Percentiles rank a stretch among this genome's conserved stretches.
Evolutionary conservation across 2,329 filamentous ascomycete genomes (phyloP).

Genomic region (Ophiostoma tasmaniense): DNA sequence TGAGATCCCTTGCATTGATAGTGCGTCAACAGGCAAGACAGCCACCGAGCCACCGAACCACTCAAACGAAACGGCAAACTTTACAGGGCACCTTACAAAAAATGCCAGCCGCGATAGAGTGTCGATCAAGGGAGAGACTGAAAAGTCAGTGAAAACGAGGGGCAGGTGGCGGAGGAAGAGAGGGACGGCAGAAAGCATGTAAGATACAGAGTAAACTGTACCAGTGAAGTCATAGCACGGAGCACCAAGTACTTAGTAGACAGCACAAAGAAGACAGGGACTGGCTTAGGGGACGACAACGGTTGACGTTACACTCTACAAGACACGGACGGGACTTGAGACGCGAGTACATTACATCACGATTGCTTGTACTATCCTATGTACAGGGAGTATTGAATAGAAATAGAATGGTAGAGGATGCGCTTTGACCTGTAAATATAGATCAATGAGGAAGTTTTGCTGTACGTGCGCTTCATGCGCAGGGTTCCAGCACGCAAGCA

Average conservation of each 20-base stretch:
- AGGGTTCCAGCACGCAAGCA: neutral
- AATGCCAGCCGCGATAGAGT: neutral
- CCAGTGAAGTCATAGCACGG: neutral
- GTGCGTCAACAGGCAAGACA: neutral
- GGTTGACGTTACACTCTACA: neutral
- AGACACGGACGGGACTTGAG: slow-evolving; percentile 2
- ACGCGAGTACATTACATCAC: neutral
- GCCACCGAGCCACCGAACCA: neutral
- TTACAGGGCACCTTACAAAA: neutral
- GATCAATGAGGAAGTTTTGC: neutral
- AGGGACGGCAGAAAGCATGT: neutral
- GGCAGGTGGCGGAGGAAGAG: neutral
- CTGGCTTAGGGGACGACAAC: neutral
- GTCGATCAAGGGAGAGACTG: neutral
- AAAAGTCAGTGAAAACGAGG: neutral
- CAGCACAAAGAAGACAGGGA: neutral
- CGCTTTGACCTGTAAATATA: slow-evolving; percentile 1
- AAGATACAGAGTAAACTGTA: neutral
- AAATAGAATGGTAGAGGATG: neutral
- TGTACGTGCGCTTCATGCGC: neutral
- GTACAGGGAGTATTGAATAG: neutral
- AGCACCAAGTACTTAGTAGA: neutral
- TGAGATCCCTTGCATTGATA: neutral
- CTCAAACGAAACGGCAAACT: neutral
- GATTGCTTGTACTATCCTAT: neutral